Percentiles rank a stretch among this genome's conserved stretches.
phyloP scores from a whole-genome alignment of 116 monocot species.

The Zostera marina region DNA sequence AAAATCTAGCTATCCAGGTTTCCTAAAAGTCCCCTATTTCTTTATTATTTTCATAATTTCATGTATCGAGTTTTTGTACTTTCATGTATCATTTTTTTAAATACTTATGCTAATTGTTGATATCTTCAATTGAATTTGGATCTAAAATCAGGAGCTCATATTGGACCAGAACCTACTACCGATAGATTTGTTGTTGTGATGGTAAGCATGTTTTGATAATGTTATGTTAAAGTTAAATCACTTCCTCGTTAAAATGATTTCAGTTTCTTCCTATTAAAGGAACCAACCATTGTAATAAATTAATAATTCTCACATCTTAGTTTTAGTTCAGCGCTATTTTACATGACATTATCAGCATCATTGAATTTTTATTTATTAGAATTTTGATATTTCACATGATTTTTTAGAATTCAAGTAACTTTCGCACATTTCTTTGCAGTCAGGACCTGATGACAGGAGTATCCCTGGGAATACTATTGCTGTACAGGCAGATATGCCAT shows the following conservation, averaged over 20 bases:
- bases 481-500: constrained; percentile 94
- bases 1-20: constrained; percentile 72
- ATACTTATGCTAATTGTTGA: not conserved
- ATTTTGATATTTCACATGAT: too few species aligned
- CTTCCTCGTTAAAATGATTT: not conserved
- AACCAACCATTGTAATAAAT: too few species aligned
- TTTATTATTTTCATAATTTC: not conserved
- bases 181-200: constrained; percentile 97
- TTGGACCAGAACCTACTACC: constrained; percentile 97
- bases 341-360: too few species aligned
- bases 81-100: too few species aligned
- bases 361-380: too few species aligned
- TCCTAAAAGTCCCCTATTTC: not conserved
- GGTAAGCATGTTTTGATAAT: constrained; percentile 24
- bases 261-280: too few species aligned
- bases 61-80: too few species aligned
- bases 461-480: constrained; percentile 90
- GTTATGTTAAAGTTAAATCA: not conserved
- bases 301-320: too few species aligned
- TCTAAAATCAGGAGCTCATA: constrained; percentile 66
- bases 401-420: too few species aligned
- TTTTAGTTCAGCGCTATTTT: too few species aligned
- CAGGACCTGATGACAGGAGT: constrained; percentile 81
- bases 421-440: constrained; percentile 16
- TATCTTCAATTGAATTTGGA: not conserved